Percentiles rank a stretch among this genome's conserved stretches.
Conservation (phyloP, 768 basidiomycete genomes). For the Phylloporus arenicola region DNA sequence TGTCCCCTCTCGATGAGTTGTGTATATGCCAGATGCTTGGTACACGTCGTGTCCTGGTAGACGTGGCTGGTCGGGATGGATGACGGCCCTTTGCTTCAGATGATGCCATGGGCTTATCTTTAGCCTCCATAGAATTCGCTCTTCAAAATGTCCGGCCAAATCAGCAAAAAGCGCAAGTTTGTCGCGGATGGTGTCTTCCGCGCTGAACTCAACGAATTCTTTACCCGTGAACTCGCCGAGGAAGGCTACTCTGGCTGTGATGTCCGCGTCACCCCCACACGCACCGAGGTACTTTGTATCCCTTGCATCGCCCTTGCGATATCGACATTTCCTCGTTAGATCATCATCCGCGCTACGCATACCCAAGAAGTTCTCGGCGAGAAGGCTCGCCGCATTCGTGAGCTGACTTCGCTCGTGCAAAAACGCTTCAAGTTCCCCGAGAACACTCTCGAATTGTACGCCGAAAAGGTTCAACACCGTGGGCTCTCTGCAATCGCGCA, state of each 20-base stretch:
- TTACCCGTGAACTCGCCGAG: slow-evolving; percentile 95
- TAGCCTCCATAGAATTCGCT: slow-evolving; percentile 7
- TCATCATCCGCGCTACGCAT: slow-evolving; percentile 99
- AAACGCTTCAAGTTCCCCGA: slow-evolving; percentile 99
- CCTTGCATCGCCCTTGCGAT: neutral
- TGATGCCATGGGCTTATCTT: slow-evolving; percentile 21
- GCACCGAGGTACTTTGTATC: slow-evolving; percentile 70
- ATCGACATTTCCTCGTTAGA: slow-evolving; percentile 40
- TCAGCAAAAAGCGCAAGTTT: slow-evolving; percentile 99
- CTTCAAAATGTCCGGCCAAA: slow-evolving; percentile 71
- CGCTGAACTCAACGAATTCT: slow-evolving; percentile 99
- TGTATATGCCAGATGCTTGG: neutral
- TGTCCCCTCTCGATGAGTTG: neutral
- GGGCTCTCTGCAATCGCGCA: slow-evolving; percentile 98
- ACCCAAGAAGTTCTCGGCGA: slow-evolving; percentile 98
- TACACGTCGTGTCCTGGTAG: neutral
- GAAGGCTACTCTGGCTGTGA: slow-evolving; percentile 99
- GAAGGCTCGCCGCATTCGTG: slow-evolving; percentile 98
- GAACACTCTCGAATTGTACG: slow-evolving; percentile 97
- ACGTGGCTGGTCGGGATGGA: slow-evolving; percentile 16
- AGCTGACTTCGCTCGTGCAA: slow-evolving; percentile 96
- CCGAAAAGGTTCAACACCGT: slow-evolving; percentile 98
- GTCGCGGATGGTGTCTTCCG: slow-evolving; percentile 98
- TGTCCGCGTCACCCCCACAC: slow-evolving; percentile 98
- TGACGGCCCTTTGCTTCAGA: slow-evolving; percentile 11